phyloP scores from a whole-genome alignment of 257 asterid species.

The Petunia axillaris region DNA sequence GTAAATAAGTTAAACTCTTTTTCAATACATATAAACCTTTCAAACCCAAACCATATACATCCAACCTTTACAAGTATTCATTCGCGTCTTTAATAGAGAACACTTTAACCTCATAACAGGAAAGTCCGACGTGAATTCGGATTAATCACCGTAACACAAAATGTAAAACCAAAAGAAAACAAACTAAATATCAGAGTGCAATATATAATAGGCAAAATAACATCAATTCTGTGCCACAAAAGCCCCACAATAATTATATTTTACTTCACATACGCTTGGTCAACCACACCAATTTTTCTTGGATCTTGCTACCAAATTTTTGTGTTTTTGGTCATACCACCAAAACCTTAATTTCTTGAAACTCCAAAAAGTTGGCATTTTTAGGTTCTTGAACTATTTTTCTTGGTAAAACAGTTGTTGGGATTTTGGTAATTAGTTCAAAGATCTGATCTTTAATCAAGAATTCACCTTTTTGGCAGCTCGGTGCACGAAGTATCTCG shows the following conservation, averaged over 20 bases:
- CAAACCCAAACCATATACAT: too few species aligned
- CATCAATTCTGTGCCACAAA: neutral
- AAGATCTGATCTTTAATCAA: slow-evolving; percentile 11
- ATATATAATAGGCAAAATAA: neutral
- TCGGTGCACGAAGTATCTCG: too few species aligned
- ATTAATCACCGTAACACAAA: too few species aligned
- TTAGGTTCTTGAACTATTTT: slow-evolving; percentile 19
- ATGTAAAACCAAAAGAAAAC: neutral
- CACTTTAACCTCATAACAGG: too few species aligned
- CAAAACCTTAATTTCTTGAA: slow-evolving; percentile 15
- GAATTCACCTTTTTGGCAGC: neutral
- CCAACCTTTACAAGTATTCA: too few species aligned
- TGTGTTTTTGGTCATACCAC: neutral
- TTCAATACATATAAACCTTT: too few species aligned
- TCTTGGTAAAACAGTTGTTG: slow-evolving; percentile 12
- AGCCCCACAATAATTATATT: neutral
- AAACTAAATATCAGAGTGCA: neutral
- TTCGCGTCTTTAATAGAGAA: too few species aligned
- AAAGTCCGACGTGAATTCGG: too few species aligned
- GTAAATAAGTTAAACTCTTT: too few species aligned
- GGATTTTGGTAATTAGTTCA: neutral
- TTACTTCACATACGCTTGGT: neutral
- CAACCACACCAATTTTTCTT: slow-evolving; percentile 24
- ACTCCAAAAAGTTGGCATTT: slow-evolving; percentile 22
- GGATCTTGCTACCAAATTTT: slow-evolving; percentile 16